Conservation (phyloP, 805 yeast genomes). For the Candida boidinii region DNA sequence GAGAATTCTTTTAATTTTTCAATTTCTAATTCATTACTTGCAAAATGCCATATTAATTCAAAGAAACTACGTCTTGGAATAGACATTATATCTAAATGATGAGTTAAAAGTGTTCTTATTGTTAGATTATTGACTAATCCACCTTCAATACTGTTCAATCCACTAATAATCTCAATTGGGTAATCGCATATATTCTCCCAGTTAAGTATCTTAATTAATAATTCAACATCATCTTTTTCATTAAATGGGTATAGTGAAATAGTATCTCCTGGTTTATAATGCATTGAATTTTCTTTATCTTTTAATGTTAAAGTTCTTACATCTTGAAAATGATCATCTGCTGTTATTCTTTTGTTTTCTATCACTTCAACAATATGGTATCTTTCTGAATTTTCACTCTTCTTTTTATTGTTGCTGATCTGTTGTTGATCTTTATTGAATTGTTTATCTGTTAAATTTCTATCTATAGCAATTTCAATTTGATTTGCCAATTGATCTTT, state of each 20-base stretch:
- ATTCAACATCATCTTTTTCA: conserved; percentile 51
- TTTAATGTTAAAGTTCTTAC: conserved; percentile 56
- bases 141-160: conserved; percentile 38
- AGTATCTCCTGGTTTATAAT: conserved; percentile 74
- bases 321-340: conserved; percentile 78
- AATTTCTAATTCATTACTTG: conserved; percentile 61
- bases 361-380: conserved; percentile 38
- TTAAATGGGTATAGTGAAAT: conserved; percentile 71
- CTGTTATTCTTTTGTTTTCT: conserved; percentile 55
- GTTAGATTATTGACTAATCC: conserved; percentile 59
- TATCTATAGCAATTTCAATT: conserved; percentile 20
- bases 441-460: conserved; percentile 21
- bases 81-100: conserved; percentile 75
- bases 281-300: conserved; percentile 16
- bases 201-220: conserved; percentile 56
- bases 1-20: conserved; percentile 74
- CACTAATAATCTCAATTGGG: conserved; percentile 32
- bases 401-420: too few relatives aligned
- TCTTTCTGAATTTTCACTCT: conserved; percentile 11
- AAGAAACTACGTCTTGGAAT: conserved; percentile 85
- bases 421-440: too few relatives aligned
- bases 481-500: too few relatives aligned
- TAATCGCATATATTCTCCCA: conserved; percentile 70
- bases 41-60: conserved; percentile 64
- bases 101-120: conserved; percentile 58